These are phyloP conservation scores for Bipolaris bicolor DNA, from an alignment of 2,329 filamentous ascomycete species.

Conservation along the genomic window DNA sequence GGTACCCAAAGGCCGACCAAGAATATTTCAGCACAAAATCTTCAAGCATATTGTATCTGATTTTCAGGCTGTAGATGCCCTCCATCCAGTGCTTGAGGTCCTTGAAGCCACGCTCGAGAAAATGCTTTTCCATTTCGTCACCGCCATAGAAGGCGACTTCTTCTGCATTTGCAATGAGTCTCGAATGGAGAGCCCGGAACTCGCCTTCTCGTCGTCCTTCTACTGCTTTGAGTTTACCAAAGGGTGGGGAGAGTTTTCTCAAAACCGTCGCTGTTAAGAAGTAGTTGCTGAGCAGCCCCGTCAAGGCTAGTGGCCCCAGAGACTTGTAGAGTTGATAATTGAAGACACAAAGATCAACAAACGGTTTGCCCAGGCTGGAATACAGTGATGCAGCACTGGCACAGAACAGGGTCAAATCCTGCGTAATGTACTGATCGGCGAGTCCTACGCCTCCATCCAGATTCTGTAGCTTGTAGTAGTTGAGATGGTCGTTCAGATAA, in stretches of 20 bases:
- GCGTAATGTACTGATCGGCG: constrained; percentile 96
- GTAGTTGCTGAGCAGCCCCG: constrained; percentile 88
- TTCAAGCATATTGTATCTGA: constrained; percentile 97
- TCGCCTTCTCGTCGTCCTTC: constrained; percentile 95
- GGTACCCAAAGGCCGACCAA: constrained; percentile 97
- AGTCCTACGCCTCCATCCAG: constrained; percentile 91
- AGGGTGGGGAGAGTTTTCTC: constrained; percentile 86
- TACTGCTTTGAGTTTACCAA: constrained; percentile 94
- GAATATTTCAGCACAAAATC: constrained; percentile 98
- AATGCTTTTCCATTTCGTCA: constrained; percentile 91
- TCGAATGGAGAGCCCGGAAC: constrained; percentile 87
- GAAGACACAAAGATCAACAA: constrained; percentile 97
- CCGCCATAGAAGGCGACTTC: constrained; percentile 98
- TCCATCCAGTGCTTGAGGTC: constrained; percentile 98
- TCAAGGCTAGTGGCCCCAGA: constrained; percentile 84
- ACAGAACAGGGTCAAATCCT: constrained; percentile 95
- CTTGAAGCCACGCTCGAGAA: constrained; percentile 89
- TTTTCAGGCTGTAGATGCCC: constrained; percentile 95
- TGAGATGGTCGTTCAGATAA: constrained; percentile 91
- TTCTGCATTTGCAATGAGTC: constrained; percentile 94
- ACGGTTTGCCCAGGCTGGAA: constrained; percentile 94
- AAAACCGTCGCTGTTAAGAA: constrained; percentile 91
- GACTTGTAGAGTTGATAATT: constrained; percentile 96
- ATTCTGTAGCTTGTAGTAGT: constrained; percentile 95
- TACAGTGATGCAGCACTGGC: constrained; percentile 90